Evolutionary conservation across 169 alveolate genomes (phyloP).

Genomic region (Cryptosporidium sp.): DNA sequence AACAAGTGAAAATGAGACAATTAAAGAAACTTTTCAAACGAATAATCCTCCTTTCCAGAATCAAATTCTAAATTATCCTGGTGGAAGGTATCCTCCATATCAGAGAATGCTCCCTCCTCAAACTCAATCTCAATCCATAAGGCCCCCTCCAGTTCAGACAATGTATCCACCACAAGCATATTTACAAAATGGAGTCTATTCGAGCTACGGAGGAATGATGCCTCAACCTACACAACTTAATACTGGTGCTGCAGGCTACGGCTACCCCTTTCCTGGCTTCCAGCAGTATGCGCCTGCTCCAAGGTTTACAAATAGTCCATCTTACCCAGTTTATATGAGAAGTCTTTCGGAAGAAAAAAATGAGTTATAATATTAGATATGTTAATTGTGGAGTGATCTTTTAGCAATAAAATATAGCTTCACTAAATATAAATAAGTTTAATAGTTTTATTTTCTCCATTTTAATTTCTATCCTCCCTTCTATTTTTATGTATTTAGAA

Average conservation of each 20-base stretch:
- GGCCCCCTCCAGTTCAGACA: conserved; percentile 64
- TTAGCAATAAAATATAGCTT: background rate
- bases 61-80: background rate
- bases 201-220: conserved; percentile 14
- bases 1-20: background rate
- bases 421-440: background rate
- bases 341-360: conserved; percentile 45
- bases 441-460: background rate
- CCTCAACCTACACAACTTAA: conserved; percentile 14
- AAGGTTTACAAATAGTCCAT: conserved; percentile 42
- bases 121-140: conserved; percentile 42
- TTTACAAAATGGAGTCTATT: conserved; percentile 37
- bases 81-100: conserved; percentile 49
- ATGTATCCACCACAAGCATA: conserved; percentile 46
- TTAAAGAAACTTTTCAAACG: background rate
- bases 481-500: background rate
- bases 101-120: conserved; percentile 74
- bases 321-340: conserved; percentile 73
- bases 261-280: conserved; percentile 73
- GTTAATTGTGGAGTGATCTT: background rate
- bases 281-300: conserved; percentile 76
- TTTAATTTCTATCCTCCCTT: background rate
- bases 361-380: background rate
- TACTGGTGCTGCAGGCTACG: conserved; percentile 73
- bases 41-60: conserved; percentile 11